These are phyloP conservation scores for Helianthus tuberosus DNA, from an alignment of 129 eudicot species.

Conservation along the genomic window DNA sequence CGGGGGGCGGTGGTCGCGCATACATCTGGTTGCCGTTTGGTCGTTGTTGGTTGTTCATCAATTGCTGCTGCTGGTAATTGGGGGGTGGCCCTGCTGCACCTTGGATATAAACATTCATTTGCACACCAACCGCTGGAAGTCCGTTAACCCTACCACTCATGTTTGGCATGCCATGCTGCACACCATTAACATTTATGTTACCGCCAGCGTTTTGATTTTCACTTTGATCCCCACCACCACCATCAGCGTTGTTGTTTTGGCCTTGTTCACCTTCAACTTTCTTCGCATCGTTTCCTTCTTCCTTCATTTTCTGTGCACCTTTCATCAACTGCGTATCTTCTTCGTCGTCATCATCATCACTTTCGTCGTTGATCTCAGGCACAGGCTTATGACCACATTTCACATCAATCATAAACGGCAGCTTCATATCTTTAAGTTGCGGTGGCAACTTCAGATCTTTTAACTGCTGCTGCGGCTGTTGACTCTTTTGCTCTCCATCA, in stretches of 20 bases:
- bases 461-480: not conserved
- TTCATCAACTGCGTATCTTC: constrained; percentile 36
- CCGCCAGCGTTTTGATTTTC: constrained; percentile 20
- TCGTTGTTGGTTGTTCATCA: constrained; percentile 70
- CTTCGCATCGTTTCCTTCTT: too few species aligned
- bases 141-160: constrained; percentile 50
- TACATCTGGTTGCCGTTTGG: constrained; percentile 67
- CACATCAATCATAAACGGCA: constrained; percentile 22
- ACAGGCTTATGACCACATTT: constrained; percentile 28
- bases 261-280: not conserved
- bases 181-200: constrained; percentile 45
- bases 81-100: too few species aligned
- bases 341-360: constrained; percentile 13
- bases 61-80: constrained; percentile 22
- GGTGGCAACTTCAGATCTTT: constrained; percentile 36
- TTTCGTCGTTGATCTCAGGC: too few species aligned
- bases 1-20: constrained; percentile 54
- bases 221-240: constrained; percentile 28
- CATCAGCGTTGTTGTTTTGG: constrained; percentile 27
- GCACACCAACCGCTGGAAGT: constrained; percentile 43
- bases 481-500: too few species aligned
- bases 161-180: constrained; percentile 70
- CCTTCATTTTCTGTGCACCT: not conserved
- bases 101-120: too few species aligned
- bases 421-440: not conserved